phyloP scores from a whole-genome alignment of 2,329 filamentous ascomycete species.

The Ophiobolus disseminans region DNA sequence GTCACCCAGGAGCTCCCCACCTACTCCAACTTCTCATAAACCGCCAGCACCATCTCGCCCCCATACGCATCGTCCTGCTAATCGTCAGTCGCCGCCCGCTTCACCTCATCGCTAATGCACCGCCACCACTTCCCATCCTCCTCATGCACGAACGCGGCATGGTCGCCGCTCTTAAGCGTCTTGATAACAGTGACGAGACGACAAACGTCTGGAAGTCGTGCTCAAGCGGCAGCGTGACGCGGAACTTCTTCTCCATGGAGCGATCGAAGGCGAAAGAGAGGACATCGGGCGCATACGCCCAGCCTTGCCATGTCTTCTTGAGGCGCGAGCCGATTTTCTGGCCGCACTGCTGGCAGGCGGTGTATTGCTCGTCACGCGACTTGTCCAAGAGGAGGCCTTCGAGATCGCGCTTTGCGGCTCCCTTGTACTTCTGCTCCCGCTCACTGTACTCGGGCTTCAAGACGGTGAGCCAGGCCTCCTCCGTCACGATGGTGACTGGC shows the following conservation, averaged over 20 bases:
- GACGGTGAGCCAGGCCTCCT: background rate
- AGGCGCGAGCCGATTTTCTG: background rate
- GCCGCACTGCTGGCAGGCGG: background rate
- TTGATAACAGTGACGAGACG: slow-evolving; percentile 7
- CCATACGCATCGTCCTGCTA: slow-evolving; percentile 2
- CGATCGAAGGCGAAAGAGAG: background rate
- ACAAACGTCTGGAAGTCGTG: slow-evolving; percentile 1
- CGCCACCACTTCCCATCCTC: slow-evolving; percentile 4
- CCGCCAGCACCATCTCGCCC: slow-evolving; percentile 6
- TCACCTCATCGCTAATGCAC: slow-evolving; percentile 1
- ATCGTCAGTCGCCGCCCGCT: slow-evolving; percentile 1
- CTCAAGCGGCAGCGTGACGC: slow-evolving; percentile 2
- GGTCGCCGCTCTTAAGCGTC: slow-evolving; percentile 3
- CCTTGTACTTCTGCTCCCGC: background rate
- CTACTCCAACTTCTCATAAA: slow-evolving; percentile 6
- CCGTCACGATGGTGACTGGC: background rate
- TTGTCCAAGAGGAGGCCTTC: background rate
- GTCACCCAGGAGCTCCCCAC: too few relatives aligned
- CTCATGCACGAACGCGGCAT: slow-evolving; percentile 4
- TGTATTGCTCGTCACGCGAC: background rate
- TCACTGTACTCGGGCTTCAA: background rate
- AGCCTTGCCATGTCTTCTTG: slow-evolving; percentile 1
- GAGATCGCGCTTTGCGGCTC: background rate
- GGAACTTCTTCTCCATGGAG: background rate
- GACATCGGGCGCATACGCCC: background rate